Base-by-base conservation (phyloP, 2,329 filamentous ascomycete genomes). In the Alternaria ethzedia region DNA sequence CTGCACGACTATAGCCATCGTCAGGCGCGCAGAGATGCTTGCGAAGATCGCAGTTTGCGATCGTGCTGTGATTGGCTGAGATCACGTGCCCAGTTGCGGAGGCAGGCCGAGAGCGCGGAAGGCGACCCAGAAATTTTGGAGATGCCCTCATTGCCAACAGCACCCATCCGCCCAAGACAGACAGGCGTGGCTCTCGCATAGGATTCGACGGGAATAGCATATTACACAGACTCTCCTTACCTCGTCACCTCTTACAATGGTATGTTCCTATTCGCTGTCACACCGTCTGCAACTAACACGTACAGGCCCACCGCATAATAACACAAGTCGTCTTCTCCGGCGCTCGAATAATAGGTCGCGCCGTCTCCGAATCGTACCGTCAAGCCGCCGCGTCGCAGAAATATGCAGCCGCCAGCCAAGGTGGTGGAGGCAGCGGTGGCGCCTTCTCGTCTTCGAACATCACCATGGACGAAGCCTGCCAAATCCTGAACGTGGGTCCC, bases 381-480 rank as follows among this genome's bases (percentile, higher is more conserved):
- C 96, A 99, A 85, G 96, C 96, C 52, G 89, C 93, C 63, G 95
- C 95, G 32, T 91, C 94, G 4, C 92, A 91, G 67, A 88, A 92
- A 80, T 96, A 96, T 81, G 89, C 91, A 72, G 90, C 90, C 69
- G 89, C 92, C 57, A 89, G 90, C 70, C 87, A 86, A 68, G 86
- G 87, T 70, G 82, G 82, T 80, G 71, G 79, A 55, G 87, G 87
- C 23, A 57, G 68, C 13, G 65, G 68, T 23, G 58, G 67, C 70
- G 86, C 87, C 65, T 86, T 88, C 64, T 80, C 86, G 4, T 85
- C 89, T 12, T 88, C 88, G 6, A 92, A 94, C 78, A 91, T 98
- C 82, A 96, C 94, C 9, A 89, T 99, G 75, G 93, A 97, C 72
- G 96, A 99, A 85, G 96, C 96, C 57, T 98, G 94, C 88, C 93